phyloP scores from a whole-genome alignment of 495 filamentous ascomycete species.

The Rhizodiscina lignyota region DNA sequence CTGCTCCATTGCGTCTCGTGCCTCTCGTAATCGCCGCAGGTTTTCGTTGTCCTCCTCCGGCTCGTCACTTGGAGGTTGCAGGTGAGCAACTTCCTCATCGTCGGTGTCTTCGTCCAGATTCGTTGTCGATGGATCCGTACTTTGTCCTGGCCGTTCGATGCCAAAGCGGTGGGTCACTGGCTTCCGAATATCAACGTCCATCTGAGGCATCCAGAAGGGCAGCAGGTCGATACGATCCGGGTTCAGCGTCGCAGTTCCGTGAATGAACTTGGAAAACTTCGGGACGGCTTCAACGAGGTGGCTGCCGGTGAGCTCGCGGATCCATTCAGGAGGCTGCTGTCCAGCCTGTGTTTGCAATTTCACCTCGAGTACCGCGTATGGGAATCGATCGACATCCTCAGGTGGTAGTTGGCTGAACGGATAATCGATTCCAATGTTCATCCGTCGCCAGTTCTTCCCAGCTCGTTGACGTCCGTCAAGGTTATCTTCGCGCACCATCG shows the following conservation, averaged over 20 bases:
- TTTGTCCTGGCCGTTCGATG: constrained; percentile 63
- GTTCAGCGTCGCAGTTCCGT: constrained; percentile 76
- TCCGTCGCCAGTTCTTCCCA: constrained; percentile 88
- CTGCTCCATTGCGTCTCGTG: constrained; percentile 28
- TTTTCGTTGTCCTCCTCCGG: constrained; percentile 18
- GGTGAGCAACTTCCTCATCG: constrained; percentile 28
- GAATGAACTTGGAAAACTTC: constrained; percentile 99
- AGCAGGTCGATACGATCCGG: constrained; percentile 76
- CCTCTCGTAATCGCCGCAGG: constrained; percentile 26
- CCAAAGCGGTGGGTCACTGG: constrained; percentile 72
- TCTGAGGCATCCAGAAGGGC: constrained; percentile 96
- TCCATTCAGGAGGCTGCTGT: constrained; percentile 95
- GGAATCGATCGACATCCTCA: constrained; percentile 77
- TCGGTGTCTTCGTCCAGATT: constrained; percentile 39
- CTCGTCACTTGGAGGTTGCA: constrained; percentile 34
- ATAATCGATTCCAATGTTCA: constrained; percentile 93
- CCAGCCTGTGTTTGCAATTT: constrained; percentile 95
- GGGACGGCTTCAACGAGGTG: constrained; percentile 96
- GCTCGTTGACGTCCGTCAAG: constrained; percentile 59
- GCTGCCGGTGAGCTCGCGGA: constrained; percentile 74
- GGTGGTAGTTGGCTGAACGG: constrained; percentile 81
- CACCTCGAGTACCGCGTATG: constrained; percentile 91
- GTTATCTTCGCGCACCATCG: constrained; percentile 91
- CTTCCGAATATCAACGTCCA: constrained; percentile 96
- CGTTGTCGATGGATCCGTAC: constrained; percentile 56